Percentiles rank a stretch among this genome's conserved stretches.
These are phyloP conservation scores for Rosa chinensis DNA, from an alignment of 306 rosid species.

Conservation along the genomic window DNA sequence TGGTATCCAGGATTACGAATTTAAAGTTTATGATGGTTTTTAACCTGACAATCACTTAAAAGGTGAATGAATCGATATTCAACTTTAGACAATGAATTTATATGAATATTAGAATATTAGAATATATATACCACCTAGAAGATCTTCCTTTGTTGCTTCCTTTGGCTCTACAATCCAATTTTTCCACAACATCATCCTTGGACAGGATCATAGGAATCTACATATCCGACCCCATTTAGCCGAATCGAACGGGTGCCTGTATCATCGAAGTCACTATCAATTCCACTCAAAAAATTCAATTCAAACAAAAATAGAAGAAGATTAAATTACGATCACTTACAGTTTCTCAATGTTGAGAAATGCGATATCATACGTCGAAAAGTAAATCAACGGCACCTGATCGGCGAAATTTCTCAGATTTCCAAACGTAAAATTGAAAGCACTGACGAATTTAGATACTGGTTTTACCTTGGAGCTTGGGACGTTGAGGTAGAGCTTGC, in stretches of 20 bases:
- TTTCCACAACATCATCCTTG: conserved; percentile 49
- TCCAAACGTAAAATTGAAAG: conserved; percentile 2
- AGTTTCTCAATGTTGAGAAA: conserved; percentile 85
- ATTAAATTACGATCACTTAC: conserved; percentile 37
- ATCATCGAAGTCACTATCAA: conserved; percentile 7
- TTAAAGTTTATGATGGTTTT: too few species aligned
- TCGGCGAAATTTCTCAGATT: conserved; percentile 8
- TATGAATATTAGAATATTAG: neutral
- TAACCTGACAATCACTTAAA: too few species aligned
- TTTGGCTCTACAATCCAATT: conserved; percentile 64
- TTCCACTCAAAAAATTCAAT: neutral
- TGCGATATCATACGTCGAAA: conserved; percentile 63
- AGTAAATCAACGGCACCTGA: conserved; percentile 91
- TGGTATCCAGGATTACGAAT: too few species aligned
- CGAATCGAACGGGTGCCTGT: conserved; percentile 96
- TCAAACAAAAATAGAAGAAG: too few species aligned
- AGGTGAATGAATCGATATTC: too few species aligned
- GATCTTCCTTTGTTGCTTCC: conserved; percentile 82
- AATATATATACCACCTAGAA: conserved; percentile 66
- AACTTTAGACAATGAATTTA: too few species aligned
- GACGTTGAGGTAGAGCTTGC: conserved; percentile 75
- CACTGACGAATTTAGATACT: neutral
- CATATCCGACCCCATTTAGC: conserved; percentile 84
- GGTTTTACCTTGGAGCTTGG: conserved; percentile 64
- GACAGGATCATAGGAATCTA: conserved; percentile 38